Conservation (phyloP, 495 filamentous ascomycete species). For the Penicillium arizonense region DNA sequence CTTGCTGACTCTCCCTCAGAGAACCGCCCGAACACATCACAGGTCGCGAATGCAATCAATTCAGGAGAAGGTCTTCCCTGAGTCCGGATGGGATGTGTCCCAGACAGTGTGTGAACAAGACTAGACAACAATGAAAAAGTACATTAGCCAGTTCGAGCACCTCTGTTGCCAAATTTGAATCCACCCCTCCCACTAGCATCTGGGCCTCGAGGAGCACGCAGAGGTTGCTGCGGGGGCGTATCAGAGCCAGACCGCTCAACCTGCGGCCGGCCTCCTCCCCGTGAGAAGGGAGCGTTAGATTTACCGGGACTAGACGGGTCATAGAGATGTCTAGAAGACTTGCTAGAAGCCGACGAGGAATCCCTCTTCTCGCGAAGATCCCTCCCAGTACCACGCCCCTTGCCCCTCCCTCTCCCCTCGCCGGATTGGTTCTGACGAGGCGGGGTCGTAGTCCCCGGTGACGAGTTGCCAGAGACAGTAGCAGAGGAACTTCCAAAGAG, state of each 20-base stretch:
- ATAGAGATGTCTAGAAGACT: constrained; percentile 58
- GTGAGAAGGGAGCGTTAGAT: constrained; percentile 51
- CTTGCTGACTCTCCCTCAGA: constrained; percentile 36
- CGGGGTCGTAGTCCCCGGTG: constrained; percentile 62
- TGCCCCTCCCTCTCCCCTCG: constrained; percentile 40
- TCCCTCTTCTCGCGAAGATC: constrained; percentile 46
- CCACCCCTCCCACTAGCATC: constrained; percentile 74
- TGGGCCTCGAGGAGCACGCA: constrained; percentile 71
- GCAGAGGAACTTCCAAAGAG: constrained; percentile 68
- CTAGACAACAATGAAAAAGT: constrained; percentile 2
- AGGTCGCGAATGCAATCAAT: constrained; percentile 58
- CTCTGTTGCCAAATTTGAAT: constrained; percentile 59
- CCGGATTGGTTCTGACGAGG: constrained; percentile 45
- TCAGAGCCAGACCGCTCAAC: constrained; percentile 38
- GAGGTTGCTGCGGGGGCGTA: constrained; percentile 53
- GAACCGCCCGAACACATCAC: constrained; percentile 60
- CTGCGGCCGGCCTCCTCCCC: constrained; percentile 46
- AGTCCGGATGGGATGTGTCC: not conserved
- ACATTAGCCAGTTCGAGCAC: constrained; percentile 37
- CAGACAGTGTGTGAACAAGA: not conserved
- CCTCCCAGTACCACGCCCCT: constrained; percentile 35
- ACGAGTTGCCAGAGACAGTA: constrained; percentile 48
- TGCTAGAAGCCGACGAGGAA: constrained; percentile 43
- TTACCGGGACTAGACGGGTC: constrained; percentile 70
- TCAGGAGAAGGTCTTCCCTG: constrained; percentile 53